These are phyloP conservation scores for Camellia sinensis DNA, from an alignment of 148 eudicot genomes.

Conservation along the genomic window DNA sequence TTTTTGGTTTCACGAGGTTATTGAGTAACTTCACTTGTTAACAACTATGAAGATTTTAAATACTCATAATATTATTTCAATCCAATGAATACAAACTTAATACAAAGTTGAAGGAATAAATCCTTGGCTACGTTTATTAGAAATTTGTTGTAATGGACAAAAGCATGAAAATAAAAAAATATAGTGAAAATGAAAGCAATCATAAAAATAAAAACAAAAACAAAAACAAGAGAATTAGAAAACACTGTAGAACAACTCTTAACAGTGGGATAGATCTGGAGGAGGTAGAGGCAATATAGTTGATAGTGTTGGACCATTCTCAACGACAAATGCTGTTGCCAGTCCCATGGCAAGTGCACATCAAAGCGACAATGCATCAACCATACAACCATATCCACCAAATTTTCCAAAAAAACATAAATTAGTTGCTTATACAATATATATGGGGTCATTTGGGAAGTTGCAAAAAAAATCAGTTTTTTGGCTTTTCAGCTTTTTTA, in stretches of 20 bases:
- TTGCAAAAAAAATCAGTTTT: too few relatives aligned
- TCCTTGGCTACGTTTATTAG: too few relatives aligned
- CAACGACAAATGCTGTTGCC: conserved; percentile 35
- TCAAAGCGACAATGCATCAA: conserved; percentile 49
- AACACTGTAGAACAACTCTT: not conserved
- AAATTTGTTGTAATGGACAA: not conserved
- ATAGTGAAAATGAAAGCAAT: not conserved
- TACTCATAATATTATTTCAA: too few relatives aligned
- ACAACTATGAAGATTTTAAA: too few relatives aligned
- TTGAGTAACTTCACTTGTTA: too few relatives aligned
- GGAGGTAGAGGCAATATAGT: conserved; percentile 39
- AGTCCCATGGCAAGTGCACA: conserved; percentile 41
- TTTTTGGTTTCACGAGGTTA: too few relatives aligned
- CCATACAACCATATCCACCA: conserved; percentile 30
- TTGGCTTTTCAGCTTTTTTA: too few relatives aligned
- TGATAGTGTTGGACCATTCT: conserved; percentile 35
- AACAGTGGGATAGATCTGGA: conserved; percentile 37
- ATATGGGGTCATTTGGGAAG: too few relatives aligned
- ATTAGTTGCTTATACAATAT: too few relatives aligned
- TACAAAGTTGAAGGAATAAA: not conserved
- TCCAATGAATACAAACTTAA: not conserved
- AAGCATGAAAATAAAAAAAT: not conserved
- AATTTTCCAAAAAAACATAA: not conserved
- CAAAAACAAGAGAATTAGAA: not conserved
- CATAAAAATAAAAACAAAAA: not conserved